Conservation (phyloP, 1,284 basidiomycete genomes). For the Leccinum huronense region DNA sequence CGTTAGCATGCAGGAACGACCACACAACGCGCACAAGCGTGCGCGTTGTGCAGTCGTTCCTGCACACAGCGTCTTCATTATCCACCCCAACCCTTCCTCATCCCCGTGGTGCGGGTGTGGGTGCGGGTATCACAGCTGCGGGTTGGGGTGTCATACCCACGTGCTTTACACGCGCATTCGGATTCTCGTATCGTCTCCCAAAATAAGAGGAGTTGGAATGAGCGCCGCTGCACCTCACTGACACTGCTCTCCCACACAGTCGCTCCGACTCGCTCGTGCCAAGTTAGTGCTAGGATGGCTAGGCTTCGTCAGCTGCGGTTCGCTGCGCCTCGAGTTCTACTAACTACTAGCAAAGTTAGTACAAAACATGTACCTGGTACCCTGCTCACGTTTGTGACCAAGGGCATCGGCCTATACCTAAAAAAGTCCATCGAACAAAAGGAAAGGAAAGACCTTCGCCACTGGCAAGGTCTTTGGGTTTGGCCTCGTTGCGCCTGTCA, state of each 20-base stretch:
- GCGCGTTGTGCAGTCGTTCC: too few relatives aligned
- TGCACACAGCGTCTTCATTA: too few relatives aligned
- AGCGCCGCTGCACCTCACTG: neutral
- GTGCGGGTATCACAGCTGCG: too few relatives aligned
- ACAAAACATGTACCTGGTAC: neutral
- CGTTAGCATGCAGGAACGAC: too few relatives aligned
- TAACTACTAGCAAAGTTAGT: neutral
- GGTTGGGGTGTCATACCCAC: too few relatives aligned
- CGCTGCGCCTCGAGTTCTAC: neutral
- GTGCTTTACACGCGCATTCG: too few relatives aligned
- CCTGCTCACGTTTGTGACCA: neutral
- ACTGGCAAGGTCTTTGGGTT: neutral
- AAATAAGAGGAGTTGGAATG: neutral
- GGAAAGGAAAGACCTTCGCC: slow-evolving; percentile 4
- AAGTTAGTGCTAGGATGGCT: neutral
- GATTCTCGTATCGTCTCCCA: neutral
- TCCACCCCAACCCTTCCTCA: too few relatives aligned
- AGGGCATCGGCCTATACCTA: neutral
- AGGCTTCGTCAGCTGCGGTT: neutral
- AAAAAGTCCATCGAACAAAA: neutral
- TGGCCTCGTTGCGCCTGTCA: slow-evolving; percentile 13
- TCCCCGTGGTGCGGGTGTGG: too few relatives aligned
- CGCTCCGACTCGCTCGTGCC: neutral
- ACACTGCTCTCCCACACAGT: too few relatives aligned
- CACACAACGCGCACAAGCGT: too few relatives aligned